These are phyloP conservation scores for Lepraria neglecta DNA, from an alignment of 495 filamentous ascomycete species.

Conservation along the genomic window DNA sequence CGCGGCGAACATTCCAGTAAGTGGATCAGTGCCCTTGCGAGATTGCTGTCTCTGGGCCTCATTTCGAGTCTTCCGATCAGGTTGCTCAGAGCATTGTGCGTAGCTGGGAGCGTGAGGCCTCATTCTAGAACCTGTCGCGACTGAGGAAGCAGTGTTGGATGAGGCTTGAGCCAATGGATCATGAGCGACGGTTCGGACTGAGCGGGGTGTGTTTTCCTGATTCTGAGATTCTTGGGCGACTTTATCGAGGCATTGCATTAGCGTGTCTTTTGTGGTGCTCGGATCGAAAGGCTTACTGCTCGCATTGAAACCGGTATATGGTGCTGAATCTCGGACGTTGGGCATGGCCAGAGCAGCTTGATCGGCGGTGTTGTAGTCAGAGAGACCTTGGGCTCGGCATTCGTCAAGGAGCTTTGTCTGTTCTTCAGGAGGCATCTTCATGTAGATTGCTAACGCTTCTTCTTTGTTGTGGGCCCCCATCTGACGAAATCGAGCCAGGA, in stretches of 20 bases:
- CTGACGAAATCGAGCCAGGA: too few relatives aligned
- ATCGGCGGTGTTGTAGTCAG: too few relatives aligned
- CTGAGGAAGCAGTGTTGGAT: background rate
- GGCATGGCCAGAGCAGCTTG: slow-evolving; percentile 1
- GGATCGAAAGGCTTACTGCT: background rate
- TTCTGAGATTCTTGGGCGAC: slow-evolving; percentile 1
- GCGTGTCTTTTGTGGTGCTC: background rate
- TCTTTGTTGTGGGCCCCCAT: too few relatives aligned
- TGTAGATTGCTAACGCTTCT: too few relatives aligned
- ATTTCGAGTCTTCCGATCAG: background rate
- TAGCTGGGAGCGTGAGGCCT: slow-evolving; percentile 4
- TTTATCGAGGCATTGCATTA: slow-evolving; percentile 3
- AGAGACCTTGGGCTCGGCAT: too few relatives aligned
- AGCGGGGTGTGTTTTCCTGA: too few relatives aligned
- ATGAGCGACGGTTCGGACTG: background rate
- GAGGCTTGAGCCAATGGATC: background rate
- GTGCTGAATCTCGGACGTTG: slow-evolving; percentile 6
- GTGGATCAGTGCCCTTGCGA: too few relatives aligned
- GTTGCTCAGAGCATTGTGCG: background rate
- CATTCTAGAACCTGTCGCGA: background rate
- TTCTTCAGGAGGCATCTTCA: too few relatives aligned
- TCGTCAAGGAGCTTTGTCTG: too few relatives aligned
- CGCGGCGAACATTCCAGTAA: too few relatives aligned
- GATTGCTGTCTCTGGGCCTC: background rate
- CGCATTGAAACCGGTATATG: slow-evolving; percentile 7